Conservation (phyloP, 2,329 filamentous ascomycete species). For the Xenoacremonium recifei region DNA sequence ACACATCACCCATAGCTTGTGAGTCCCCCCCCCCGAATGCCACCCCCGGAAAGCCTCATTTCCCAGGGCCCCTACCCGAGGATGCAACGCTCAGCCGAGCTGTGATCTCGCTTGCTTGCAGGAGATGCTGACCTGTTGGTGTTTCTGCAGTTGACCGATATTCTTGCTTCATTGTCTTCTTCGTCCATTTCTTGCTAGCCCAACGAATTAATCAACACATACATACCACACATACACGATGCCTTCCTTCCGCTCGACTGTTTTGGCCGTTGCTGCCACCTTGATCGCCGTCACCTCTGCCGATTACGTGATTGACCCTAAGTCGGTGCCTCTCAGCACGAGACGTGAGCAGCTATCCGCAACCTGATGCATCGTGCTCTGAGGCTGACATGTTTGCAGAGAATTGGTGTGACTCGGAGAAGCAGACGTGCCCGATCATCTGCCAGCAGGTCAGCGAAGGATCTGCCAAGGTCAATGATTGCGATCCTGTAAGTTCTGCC, state of each 20-base stretch:
- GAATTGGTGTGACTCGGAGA: constrained; percentile 65
- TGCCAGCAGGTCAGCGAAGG: constrained; percentile 60
- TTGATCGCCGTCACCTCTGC: constrained; percentile 53
- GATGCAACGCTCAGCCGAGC: neutral
- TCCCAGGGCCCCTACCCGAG: neutral
- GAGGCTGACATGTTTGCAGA: constrained; percentile 33
- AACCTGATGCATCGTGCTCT: neutral
- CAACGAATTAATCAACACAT: too few species aligned
- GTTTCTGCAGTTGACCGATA: neutral
- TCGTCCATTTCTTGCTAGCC: too few species aligned
- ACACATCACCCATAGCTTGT: constrained; percentile 1
- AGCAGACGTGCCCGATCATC: constrained; percentile 66
- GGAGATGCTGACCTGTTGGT: too few species aligned
- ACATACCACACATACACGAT: constrained; percentile 37
- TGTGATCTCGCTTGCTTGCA: constrained; percentile 12
- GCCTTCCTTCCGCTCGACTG: constrained; percentile 52
- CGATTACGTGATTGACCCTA: constrained; percentile 62
- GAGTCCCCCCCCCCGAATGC: neutral
- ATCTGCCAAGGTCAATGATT: constrained; percentile 60
- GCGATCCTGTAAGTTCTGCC: constrained; percentile 57
- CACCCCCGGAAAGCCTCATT: too few species aligned
- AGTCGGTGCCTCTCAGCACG: constrained; percentile 50
- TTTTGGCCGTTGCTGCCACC: constrained; percentile 54
- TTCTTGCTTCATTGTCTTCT: too few species aligned
- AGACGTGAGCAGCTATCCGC: constrained; percentile 51